Evolutionary conservation across 2,329 filamentous ascomycete genomes (phyloP).

Genomic region (Beauveria pseudobassiana): DNA sequence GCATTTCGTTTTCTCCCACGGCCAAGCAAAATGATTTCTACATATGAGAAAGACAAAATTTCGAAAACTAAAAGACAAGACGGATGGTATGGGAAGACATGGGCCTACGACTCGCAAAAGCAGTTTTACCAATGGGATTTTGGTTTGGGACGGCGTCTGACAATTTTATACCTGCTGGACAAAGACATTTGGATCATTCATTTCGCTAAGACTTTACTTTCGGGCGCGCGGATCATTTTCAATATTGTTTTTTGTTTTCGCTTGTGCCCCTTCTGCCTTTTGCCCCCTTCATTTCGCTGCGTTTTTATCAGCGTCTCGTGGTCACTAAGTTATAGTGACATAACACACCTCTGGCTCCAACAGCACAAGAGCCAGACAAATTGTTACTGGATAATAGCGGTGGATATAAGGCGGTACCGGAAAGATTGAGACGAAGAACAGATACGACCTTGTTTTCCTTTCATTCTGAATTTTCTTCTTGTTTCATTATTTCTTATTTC

Average conservation of each 20-base stretch:
- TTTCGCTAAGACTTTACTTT: constrained; percentile 12
- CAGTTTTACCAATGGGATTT: constrained; percentile 9
- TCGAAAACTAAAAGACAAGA: constrained; percentile 5
- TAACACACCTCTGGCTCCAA: constrained; percentile 2
- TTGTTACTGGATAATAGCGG: constrained; percentile 8
- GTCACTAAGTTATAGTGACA: background rate
- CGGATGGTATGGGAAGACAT: background rate
- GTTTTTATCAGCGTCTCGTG: constrained; percentile 1
- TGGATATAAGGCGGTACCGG: background rate
- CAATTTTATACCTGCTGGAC: constrained; percentile 9
- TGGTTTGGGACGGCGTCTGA: constrained; percentile 10
- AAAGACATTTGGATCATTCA: constrained; percentile 13
- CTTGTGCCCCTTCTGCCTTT: constrained; percentile 2
- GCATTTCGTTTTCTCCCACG: background rate
- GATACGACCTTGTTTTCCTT: constrained; percentile 1
- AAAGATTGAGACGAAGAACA: constrained; percentile 7
- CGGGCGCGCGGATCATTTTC: constrained; percentile 4
- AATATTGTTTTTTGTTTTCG: constrained; percentile 15
- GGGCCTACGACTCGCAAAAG: constrained; percentile 11
- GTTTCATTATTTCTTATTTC: constrained; percentile 4
- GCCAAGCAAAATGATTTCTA: constrained; percentile 4
- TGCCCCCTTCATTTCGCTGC: constrained; percentile 1
- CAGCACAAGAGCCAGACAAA: constrained; percentile 4
- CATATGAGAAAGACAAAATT: constrained; percentile 4
- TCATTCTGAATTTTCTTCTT: background rate